phyloP scores from a whole-genome alignment of 805 yeast species.

The Spathaspora passalidarum region DNA sequence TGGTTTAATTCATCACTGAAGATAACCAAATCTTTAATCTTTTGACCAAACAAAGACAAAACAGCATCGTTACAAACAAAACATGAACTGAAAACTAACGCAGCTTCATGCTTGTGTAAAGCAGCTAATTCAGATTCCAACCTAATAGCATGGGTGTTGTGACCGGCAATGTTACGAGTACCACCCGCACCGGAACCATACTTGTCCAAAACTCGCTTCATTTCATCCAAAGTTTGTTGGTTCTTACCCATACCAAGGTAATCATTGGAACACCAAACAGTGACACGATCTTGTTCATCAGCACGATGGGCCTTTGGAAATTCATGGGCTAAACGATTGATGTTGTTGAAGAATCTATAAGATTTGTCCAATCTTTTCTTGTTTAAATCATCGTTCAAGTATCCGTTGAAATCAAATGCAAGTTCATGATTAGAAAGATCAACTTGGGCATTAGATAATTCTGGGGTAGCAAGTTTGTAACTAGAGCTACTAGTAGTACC shows the following conservation, averaged over 20 bases:
- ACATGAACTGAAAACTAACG: slow-evolving; percentile 92
- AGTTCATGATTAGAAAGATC: slow-evolving; percentile 45
- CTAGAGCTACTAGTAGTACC: slow-evolving; percentile 27
- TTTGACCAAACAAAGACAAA: slow-evolving; percentile 84
- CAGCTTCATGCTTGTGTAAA: slow-evolving; percentile 91
- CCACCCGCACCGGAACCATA: slow-evolving; percentile 99
- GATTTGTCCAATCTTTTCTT: slow-evolving; percentile 85
- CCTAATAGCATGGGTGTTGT: slow-evolving; percentile 82
- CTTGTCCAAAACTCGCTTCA: slow-evolving; percentile 76
- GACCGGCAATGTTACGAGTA: slow-evolving; percentile 98
- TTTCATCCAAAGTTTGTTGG: slow-evolving; percentile 64
- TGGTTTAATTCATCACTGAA: slow-evolving; percentile 93
- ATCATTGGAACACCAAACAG: slow-evolving; percentile 99
- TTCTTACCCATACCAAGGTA: slow-evolving; percentile 93
- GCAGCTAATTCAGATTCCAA: slow-evolving; percentile 86
- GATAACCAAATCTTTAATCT: slow-evolving; percentile 83
- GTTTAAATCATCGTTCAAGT: slow-evolving; percentile 61
- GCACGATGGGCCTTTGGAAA: slow-evolving; percentile 91
- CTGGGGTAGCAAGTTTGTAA: slow-evolving; percentile 27
- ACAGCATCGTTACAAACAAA: slow-evolving; percentile 97
- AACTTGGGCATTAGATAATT: slow-evolving; percentile 22
- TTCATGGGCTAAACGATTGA: slow-evolving; percentile 90
- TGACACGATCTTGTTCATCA: slow-evolving; percentile 74
- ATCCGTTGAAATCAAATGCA: slow-evolving; percentile 68
- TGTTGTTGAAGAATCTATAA: slow-evolving; percentile 94